phyloP scores from a whole-genome alignment of 306 rosid genomes.

The Medicago lupulina region DNA sequence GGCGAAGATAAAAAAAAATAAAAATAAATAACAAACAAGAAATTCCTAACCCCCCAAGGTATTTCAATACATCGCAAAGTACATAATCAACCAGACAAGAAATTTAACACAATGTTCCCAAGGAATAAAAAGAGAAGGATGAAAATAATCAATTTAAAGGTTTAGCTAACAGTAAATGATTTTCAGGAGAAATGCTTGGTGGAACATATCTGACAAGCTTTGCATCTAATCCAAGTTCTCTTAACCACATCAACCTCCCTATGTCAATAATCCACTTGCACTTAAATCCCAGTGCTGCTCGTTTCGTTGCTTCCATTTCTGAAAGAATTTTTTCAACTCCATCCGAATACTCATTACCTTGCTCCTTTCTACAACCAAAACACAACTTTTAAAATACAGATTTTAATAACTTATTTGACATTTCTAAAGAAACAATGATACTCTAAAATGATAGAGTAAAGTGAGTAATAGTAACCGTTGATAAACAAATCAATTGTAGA shows the following conservation, averaged over 20 bases:
- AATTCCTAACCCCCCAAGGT: neutral
- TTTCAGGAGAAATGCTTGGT: constrained; percentile 82
- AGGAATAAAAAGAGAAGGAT: constrained; percentile 1
- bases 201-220: constrained; percentile 81
- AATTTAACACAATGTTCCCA: neutral
- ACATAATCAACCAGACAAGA: constrained; percentile 25
- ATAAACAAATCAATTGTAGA: no score
- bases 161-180: constrained; percentile 75
- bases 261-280: constrained; percentile 94
- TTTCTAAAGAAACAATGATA: neutral
- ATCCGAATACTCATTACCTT: constrained; percentile 40
- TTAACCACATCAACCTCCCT: constrained; percentile 88
- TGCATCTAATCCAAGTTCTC: constrained; percentile 69
- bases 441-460: no score
- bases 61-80: neutral
- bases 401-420: neutral
- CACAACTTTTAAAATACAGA: constrained; percentile 8
- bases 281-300: constrained; percentile 85
- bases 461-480: no score
- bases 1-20: no score
- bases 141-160: constrained; percentile 13
- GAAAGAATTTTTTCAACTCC: constrained; percentile 65
- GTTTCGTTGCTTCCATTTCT: constrained; percentile 69
- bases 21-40: no score
- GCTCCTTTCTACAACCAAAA: constrained; percentile 59